Percentiles rank a stretch among this genome's conserved stretches.
These are phyloP conservation scores for Oldenlandia corymbosa DNA, from an alignment of 257 asterid species.

Conservation along the genomic window DNA sequence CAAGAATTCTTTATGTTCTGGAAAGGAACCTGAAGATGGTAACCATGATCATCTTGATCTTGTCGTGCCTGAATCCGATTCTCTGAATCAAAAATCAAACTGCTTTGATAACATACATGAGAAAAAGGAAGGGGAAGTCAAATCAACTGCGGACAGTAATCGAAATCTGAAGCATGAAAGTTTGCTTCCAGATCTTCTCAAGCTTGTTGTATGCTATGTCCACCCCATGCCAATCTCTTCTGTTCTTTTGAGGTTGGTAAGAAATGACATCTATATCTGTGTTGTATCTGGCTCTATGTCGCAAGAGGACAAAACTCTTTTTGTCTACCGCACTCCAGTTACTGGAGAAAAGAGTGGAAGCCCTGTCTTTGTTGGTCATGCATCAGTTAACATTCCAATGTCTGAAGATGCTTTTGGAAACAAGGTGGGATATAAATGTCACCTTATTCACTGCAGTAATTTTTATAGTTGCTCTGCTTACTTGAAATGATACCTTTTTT, in stretches of 20 bases:
- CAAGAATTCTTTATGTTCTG: slow-evolving; percentile 10
- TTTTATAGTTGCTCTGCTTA: slow-evolving; percentile 19
- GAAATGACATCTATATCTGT: slow-evolving; percentile 51
- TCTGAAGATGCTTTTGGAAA: slow-evolving; percentile 39
- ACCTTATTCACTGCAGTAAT: slow-evolving; percentile 11
- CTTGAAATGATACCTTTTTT: slow-evolving; percentile 17
- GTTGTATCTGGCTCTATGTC: slow-evolving; percentile 53
- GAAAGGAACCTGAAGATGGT: slow-evolving; percentile 10
- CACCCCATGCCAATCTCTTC: slow-evolving; percentile 67
- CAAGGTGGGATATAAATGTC: slow-evolving; percentile 50
- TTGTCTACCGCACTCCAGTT: slow-evolving; percentile 53
- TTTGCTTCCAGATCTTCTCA: slow-evolving; percentile 34
- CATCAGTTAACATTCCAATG: slow-evolving; percentile 41
- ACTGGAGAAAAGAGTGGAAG: slow-evolving; percentile 47
- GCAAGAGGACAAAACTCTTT: slow-evolving; percentile 44
- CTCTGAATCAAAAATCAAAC: slow-evolving; percentile 29
- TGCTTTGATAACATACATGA: slow-evolving; percentile 24
- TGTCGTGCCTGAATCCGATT: slow-evolving; percentile 27
- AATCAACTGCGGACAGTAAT: slow-evolving; percentile 24
- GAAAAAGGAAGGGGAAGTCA: slow-evolving; percentile 30
- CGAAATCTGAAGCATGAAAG: slow-evolving; percentile 22
- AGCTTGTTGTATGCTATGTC: slow-evolving; percentile 54
- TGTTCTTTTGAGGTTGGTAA: slow-evolving; percentile 55
- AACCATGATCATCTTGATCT: slow-evolving; percentile 26
- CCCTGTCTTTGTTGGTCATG: slow-evolving; percentile 74